Conservation (phyloP, 2,329 filamentous ascomycete genomes). For the Venturia carpophila region DNA sequence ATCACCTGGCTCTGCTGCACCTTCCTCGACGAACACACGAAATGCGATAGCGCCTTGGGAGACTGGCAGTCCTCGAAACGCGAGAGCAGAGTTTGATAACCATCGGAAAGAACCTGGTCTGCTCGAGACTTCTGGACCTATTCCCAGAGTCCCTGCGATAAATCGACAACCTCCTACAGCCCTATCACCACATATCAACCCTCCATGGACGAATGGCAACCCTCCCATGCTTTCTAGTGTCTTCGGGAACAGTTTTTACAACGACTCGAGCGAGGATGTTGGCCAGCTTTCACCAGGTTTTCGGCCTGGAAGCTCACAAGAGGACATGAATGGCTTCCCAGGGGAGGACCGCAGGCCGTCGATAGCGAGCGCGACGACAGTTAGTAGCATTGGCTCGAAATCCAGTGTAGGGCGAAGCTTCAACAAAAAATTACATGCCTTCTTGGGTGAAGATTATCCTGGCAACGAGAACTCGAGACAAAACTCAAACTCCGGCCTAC, state of each 20-base stretch:
- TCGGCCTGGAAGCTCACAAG: slow-evolving; percentile 48
- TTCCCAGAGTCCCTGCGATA: slow-evolving; percentile 48
- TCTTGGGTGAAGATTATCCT: slow-evolving; percentile 86
- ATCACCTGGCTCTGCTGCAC: slow-evolving; percentile 32
- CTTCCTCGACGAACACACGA: slow-evolving; percentile 31
- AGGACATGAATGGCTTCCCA: slow-evolving; percentile 40
- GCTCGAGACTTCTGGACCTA: slow-evolving; percentile 50
- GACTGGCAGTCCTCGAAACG: slow-evolving; percentile 22
- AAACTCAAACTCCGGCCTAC: slow-evolving; percentile 63
- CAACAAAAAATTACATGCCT: slow-evolving; percentile 76
- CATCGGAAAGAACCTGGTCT: slow-evolving; percentile 66
- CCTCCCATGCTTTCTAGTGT: slow-evolving; percentile 37
- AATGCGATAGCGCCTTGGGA: slow-evolving; percentile 43
- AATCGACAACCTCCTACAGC: slow-evolving; percentile 50
- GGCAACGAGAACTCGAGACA: slow-evolving; percentile 50
- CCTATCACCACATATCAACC: slow-evolving; percentile 47
- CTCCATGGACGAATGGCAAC: slow-evolving; percentile 42
- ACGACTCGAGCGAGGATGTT: slow-evolving; percentile 66
- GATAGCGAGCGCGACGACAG: slow-evolving; percentile 75
- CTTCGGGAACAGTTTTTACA: slow-evolving; percentile 54
- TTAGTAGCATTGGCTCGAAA: slow-evolving; percentile 78
- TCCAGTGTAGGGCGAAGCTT: slow-evolving; percentile 61
- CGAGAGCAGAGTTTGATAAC: slow-evolving; percentile 47
- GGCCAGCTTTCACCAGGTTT: slow-evolving; percentile 63
- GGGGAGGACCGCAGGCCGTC: slow-evolving; percentile 75